A percentile compares a stretch with the other conserved stretches of the same genome.
Conservation (phyloP, 148 eudicot species). For the Hydrangea macrophylla region DNA sequence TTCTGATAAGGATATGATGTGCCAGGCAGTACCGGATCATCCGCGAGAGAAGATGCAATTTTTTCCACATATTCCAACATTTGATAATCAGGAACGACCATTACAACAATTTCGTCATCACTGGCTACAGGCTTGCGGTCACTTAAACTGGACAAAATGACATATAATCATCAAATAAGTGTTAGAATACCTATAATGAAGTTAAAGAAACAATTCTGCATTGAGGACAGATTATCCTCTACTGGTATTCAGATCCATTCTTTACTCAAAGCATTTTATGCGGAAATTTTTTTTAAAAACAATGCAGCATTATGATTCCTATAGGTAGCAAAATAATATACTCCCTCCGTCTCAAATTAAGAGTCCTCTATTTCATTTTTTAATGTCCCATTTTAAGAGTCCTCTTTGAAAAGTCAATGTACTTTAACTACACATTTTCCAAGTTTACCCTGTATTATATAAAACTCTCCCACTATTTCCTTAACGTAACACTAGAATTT, state of each 20-base stretch:
- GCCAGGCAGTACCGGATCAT: conserved; percentile 68
- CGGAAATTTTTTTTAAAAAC: background rate
- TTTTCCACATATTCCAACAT: conserved; percentile 84
- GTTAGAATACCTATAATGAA: background rate
- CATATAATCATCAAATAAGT: background rate
- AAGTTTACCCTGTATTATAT: too few species aligned
- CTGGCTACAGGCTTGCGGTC: conserved; percentile 88
- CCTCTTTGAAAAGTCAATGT: too few species aligned
- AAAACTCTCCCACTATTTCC: too few species aligned
- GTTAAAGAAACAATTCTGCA: conserved; percentile 2
- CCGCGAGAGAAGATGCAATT: conserved; percentile 76
- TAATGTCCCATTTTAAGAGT: too few species aligned
- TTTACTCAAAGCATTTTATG: background rate
- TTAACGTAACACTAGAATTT: too few species aligned
- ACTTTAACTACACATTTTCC: too few species aligned
- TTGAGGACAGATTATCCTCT: background rate
- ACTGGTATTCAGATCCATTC: background rate
- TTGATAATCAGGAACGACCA: conserved; percentile 98
- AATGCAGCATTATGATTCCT: background rate
- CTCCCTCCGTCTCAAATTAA: too few species aligned
- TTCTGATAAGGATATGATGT: background rate
- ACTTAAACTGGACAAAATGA: conserved; percentile 58
- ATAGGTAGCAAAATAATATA: background rate
- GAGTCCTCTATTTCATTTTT: too few species aligned
- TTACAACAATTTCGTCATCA: conserved; percentile 89